These are phyloP conservation scores for Xylaria sp. DNA, from an alignment of 2,329 filamentous ascomycete species.

Conservation along the genomic window DNA sequence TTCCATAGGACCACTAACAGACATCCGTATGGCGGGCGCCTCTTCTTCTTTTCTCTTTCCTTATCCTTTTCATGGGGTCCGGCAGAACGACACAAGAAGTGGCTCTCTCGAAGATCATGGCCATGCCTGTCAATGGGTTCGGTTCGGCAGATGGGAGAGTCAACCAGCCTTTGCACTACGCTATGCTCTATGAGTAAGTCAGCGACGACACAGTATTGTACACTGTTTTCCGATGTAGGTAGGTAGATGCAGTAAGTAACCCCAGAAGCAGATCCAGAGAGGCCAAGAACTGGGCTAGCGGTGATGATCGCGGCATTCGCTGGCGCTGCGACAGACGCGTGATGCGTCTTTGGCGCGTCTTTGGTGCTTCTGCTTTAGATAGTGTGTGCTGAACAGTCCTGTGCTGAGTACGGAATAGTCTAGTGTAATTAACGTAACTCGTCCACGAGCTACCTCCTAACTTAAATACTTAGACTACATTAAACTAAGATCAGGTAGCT, in stretches of 20 bases:
- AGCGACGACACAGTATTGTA: background rate
- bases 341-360: background rate
- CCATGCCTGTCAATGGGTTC: background rate
- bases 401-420: too few relatives aligned
- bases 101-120: conserved; percentile 20
- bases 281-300: conserved; percentile 8
- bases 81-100: conserved; percentile 11
- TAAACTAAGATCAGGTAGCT: background rate
- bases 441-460: background rate
- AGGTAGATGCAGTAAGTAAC: background rate
- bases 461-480: too few relatives aligned
- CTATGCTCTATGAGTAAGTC: background rate
- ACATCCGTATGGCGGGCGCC: background rate
- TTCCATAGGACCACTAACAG: background rate
- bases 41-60: background rate
- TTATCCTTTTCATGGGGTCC: conserved; percentile 7
- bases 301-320: conserved; percentile 9
- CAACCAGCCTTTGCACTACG: conserved; percentile 1
- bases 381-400: too few relatives aligned
- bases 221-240: background rate
- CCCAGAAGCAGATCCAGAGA: too few relatives aligned
- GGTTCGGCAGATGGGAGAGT: conserved; percentile 28
- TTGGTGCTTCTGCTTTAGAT: background rate
- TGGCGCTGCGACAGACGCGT: background rate
- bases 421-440: background rate